Percentiles rank a stretch among this genome's conserved stretches.
Evolutionary conservation across 805 yeast genomes (phyloP).

Genomic region (Cyberlindnera misumaiensis): DNA sequence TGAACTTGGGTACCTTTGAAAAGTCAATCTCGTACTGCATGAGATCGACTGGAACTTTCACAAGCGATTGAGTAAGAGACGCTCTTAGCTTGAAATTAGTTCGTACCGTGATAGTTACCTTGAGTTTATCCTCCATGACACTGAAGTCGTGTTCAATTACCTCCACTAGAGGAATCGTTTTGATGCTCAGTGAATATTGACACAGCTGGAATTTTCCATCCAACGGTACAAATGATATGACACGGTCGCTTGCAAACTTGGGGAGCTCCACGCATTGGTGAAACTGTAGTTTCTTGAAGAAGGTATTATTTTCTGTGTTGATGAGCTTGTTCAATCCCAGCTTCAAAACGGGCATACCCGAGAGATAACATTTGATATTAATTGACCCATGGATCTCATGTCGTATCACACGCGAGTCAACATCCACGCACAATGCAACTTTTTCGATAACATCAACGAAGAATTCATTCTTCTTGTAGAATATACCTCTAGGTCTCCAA

Average conservation of each 20-base stretch:
- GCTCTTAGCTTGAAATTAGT: constrained; percentile 62
- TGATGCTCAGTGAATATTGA: constrained; percentile 34
- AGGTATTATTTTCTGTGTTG: constrained; percentile 16
- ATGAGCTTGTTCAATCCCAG: constrained; percentile 66
- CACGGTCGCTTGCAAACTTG: constrained; percentile 39
- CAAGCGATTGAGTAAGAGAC: constrained; percentile 51
- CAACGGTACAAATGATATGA: constrained; percentile 80
- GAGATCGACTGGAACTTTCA: constrained; percentile 54
- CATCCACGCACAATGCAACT: constrained; percentile 60
- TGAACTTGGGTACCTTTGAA: constrained; percentile 52
- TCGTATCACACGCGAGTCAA: constrained; percentile 48
- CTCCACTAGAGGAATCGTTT: constrained; percentile 20
- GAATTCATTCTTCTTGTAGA: constrained; percentile 82
- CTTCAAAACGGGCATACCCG: constrained; percentile 85
- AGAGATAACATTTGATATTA: constrained; percentile 64
- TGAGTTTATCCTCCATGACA: neutral
- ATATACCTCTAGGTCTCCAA: constrained; percentile 91
- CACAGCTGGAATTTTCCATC: constrained; percentile 74
- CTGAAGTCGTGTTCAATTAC: constrained; percentile 7
- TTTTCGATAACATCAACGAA: constrained; percentile 80
- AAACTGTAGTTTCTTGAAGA: constrained; percentile 65
- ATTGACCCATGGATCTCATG: constrained; percentile 70
- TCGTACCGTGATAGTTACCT: constrained; percentile 26
- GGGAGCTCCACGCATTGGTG: constrained; percentile 84
- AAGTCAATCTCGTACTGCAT: constrained; percentile 34